Percentiles rank a stretch among this genome's conserved stretches.
phyloP scores from a whole-genome alignment of 2,329 filamentous ascomycete genomes.

The Fusarium piperis region DNA sequence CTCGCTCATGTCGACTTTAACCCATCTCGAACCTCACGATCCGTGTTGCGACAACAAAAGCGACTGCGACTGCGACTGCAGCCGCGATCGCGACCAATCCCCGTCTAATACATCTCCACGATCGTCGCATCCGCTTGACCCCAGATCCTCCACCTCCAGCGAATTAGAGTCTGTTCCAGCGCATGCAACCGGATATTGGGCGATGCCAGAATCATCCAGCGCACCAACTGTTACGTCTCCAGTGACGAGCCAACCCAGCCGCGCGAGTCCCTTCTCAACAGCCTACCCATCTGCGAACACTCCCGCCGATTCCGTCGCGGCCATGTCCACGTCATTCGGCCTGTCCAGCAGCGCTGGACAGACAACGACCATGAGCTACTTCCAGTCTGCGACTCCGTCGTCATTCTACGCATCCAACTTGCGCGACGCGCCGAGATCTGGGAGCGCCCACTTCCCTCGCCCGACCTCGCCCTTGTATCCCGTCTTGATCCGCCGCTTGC shows the following conservation, averaged over 20 bases:
- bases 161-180: slow-evolving; percentile 36
- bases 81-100: slow-evolving; percentile 27
- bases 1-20: not conserved
- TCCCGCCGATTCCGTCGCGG: slow-evolving; percentile 16
- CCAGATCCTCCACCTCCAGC: slow-evolving; percentile 22
- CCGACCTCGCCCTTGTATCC: slow-evolving; percentile 49
- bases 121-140: slow-evolving; percentile 36
- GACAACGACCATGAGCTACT: not conserved
- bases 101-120: slow-evolving; percentile 26
- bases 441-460: slow-evolving; percentile 52
- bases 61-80: slow-evolving; percentile 2
- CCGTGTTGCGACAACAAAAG: slow-evolving; percentile 18
- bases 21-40: not conserved
- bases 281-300: slow-evolving; percentile 29
- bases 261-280: slow-evolving; percentile 45
- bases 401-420: slow-evolving; percentile 48
- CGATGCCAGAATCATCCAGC: slow-evolving; percentile 44
- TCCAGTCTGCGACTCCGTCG: slow-evolving; percentile 39
- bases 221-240: slow-evolving; percentile 40
- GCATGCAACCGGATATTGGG: slow-evolving; percentile 43
- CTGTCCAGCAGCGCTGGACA: not conserved
- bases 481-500: slow-evolving; percentile 65
- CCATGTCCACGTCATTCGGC: not conserved
- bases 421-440: slow-evolving; percentile 53
- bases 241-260: slow-evolving; percentile 41